Base-by-base conservation (phyloP, 2,329 filamentous ascomycete species). In the Diaporthe eres region DNA sequence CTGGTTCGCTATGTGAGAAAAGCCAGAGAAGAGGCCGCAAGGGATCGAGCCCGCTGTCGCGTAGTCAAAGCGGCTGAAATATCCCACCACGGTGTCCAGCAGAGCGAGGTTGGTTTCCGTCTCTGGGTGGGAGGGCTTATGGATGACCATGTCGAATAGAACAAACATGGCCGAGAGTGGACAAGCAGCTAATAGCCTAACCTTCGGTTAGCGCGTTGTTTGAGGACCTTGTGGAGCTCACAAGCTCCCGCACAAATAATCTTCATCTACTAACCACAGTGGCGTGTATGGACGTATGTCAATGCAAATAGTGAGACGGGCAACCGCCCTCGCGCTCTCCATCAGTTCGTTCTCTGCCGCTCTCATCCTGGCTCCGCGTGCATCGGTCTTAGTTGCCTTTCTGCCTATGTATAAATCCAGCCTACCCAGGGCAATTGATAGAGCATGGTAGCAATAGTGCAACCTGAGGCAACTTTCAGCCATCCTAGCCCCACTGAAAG, bases 81-180 rank as follows among this genome's bases (percentile, higher is more conserved):
- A 67, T 49, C 61, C 61, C 19, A 44, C 44, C 10, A 67, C 2
- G 17, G 61, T 37, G 19, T 67, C 61, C 44, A 67, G 19, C 19
- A 67, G n/a, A 2, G 42, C 61, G 19, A 67, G 61, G 6, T 67
- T 44, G 25, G 19, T 51, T 9, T 67, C 61, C 42, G 61, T 67
- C 19, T 49, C 61, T 37, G 28, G 44, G 10, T n/a, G 28, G 9
- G 28, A 25, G 28, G 61, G 61, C 4, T 34, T 37, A 1, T 67
- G 28, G 4, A 67, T 37, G 2, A 67, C 42, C 61, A 67, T 51
- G 61, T 67, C 42, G 28, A 67, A 67, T 28, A 67, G 61, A 51
- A 67, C 25, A 34, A 67, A 67, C 61, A 67, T 67, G 25, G 61
- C 61, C 4, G 61, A 67, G 5, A 67, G 42, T 12, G 61, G 61